These are phyloP conservation scores for Sequoia sempervirens DNA, from an alignment of 75 land plant genomes.

Conservation along the genomic window DNA sequence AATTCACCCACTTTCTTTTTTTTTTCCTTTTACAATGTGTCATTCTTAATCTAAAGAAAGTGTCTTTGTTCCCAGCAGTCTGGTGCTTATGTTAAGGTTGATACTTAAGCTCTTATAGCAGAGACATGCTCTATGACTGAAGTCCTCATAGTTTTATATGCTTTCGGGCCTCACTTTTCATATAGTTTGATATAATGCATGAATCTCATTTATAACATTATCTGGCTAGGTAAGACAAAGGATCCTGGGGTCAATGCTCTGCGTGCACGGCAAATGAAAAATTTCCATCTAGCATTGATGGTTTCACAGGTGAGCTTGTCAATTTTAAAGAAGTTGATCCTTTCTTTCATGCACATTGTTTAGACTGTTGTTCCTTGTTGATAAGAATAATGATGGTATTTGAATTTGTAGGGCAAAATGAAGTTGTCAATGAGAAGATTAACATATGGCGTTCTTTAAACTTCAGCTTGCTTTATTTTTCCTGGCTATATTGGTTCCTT, in stretches of 20 bases:
- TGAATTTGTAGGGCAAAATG: background rate
- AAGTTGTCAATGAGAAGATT: background rate
- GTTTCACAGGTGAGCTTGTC: slow-evolving; percentile 61
- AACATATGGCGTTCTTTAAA: background rate
- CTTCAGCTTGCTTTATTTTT: background rate
- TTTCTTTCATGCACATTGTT: background rate
- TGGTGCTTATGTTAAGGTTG: background rate
- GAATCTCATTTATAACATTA: background rate
- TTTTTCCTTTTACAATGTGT: background rate
- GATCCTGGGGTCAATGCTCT: slow-evolving; percentile 58
- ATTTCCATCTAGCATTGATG: slow-evolving; percentile 92
- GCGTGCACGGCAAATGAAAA: slow-evolving; percentile 91
- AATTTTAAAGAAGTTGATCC: background rate
- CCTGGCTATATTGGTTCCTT: background rate
- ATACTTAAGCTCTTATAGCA: background rate
- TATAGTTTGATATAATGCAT: background rate
- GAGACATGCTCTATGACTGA: background rate
- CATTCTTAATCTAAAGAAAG: background rate
- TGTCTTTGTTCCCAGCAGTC: background rate
- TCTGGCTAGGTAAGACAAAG: slow-evolving; percentile 68
- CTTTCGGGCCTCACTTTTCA: background rate
- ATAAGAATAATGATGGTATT: background rate
- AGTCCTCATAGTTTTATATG: background rate
- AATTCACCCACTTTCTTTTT: background rate
- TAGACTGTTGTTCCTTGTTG: background rate